Base-by-base conservation (phyloP, 495 filamentous ascomycete genomes). In the Aeminium ludgeri region DNA sequence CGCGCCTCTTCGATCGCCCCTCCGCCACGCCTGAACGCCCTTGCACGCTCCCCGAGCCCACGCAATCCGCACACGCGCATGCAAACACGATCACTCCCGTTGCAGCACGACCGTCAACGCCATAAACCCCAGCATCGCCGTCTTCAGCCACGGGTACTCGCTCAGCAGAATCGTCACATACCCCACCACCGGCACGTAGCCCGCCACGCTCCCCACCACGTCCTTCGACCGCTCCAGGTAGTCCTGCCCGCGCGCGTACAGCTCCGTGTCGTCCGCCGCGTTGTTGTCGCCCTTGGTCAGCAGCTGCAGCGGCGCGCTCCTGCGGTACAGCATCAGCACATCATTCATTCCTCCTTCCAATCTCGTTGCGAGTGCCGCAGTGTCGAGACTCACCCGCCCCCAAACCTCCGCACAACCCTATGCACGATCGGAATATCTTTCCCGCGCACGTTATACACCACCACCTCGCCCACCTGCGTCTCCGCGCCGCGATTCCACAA, bases 231-330 rank as follows among this genome's bases (percentile, higher is more conserved):
- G 72, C 48, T 80, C 71, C 20, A 99, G 68, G 52, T 83, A 86
- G 53, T 80, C 78, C 60, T 96, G 89, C 10, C 77, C 82, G 17
- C 67, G 61, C 0, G 86, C 84, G 52, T 86, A 94, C 3, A 99
- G 72, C 60, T 94, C 86, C 10, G 83, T 91, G 59, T 99, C 89
- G 56, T 96, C 89, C 2, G 84, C 80, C 8, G 74, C 58, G 54
- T 99, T 99, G 65, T 96, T 96, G 59, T 99, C 89, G 40, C 89
- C 89, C 63, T 96, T 99, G n/a, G 89, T 99, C 20, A 99, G 70
- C 10, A 96, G 70, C 40, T 74, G 67, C 29, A 72, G 49, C 10
- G 70, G 68, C 18, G 46, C 49, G 39, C 38, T 38, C 13, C 59
- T 63, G 34, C 30, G 1, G 5, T 15, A 0, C 8, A 19, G 30